These are phyloP conservation scores for Pleoardoris graminearum DNA, from an alignment of 2,329 filamentous ascomycete species.

Conservation along the genomic window DNA sequence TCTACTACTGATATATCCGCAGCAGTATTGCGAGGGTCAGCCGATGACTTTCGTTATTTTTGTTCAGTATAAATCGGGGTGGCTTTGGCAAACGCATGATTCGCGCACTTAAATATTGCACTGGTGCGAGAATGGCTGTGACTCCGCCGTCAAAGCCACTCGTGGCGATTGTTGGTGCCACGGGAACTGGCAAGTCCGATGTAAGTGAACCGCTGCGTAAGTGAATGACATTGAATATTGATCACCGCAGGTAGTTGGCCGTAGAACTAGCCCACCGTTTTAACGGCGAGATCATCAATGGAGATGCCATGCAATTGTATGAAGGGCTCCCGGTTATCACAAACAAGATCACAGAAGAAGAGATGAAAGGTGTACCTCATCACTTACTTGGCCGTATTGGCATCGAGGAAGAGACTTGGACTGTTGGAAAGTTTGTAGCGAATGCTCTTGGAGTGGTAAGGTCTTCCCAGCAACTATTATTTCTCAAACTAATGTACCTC, in stretches of 20 bases:
- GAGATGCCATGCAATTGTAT: conserved; percentile 98
- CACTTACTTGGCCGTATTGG: conserved; percentile 82
- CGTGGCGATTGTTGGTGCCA: conserved; percentile 83
- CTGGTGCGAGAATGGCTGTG: conserved; percentile 28
- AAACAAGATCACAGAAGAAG: conserved; percentile 79
- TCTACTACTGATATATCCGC: background rate
- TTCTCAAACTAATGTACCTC: conserved; percentile 5
- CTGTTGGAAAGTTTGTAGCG: conserved; percentile 74
- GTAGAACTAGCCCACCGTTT: conserved; percentile 82
- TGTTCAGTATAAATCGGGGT: too few relatives aligned
- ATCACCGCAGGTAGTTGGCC: conserved; percentile 68
- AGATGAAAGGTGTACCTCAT: conserved; percentile 80
- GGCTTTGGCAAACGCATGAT: conserved; percentile 26
- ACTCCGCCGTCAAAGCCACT: conserved; percentile 56
- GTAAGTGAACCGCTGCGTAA: conserved; percentile 53
- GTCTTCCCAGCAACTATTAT: background rate
- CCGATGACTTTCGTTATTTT: too few relatives aligned
- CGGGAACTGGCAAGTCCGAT: conserved; percentile 91
- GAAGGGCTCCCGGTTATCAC: conserved; percentile 89
- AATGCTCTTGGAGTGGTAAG: conserved; percentile 63
- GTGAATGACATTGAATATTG: conserved; percentile 24
- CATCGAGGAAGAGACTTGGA: conserved; percentile 79
- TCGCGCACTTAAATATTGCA: conserved; percentile 21
- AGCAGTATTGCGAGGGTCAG: too few relatives aligned
- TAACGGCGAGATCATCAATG: conserved; percentile 94